Evolutionary conservation across 2,329 filamentous ascomycete species (phyloP).

Genomic region (Penicillium hesseltinei): DNA sequence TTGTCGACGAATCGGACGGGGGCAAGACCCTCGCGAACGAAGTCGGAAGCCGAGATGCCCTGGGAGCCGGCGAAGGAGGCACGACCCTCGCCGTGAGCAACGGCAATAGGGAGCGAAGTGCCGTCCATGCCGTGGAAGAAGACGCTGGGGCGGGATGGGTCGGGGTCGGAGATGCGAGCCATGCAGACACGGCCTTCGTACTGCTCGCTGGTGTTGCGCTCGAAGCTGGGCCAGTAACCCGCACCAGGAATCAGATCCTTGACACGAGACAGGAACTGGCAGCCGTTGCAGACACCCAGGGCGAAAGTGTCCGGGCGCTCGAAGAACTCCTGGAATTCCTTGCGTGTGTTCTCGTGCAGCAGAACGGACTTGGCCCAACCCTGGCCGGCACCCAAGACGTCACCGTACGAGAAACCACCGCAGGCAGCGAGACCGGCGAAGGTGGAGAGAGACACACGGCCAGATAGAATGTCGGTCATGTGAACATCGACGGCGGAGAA

Average conservation of each 20-base stretch:
- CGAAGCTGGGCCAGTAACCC: conserved; percentile 77
- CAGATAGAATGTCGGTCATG: conserved; percentile 87
- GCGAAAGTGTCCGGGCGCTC: conserved; percentile 84
- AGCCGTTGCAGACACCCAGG: conserved; percentile 94
- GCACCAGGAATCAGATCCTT: conserved; percentile 85
- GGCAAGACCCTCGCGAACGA: conserved; percentile 67
- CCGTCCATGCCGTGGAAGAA: conserved; percentile 89
- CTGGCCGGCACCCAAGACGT: conserved; percentile 88
- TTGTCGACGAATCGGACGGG: conserved; percentile 86
- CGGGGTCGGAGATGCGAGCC: conserved; percentile 71
- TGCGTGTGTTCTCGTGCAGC: conserved; percentile 71
- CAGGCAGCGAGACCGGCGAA: conserved; percentile 92
- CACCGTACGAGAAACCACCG: conserved; percentile 93
- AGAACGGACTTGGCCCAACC: conserved; percentile 95
- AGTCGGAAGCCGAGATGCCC: conserved; percentile 42
- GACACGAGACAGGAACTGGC: conserved; percentile 85
- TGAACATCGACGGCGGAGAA: conserved; percentile 92
- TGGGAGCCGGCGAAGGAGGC: conserved; percentile 65
- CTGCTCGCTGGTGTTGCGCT: conserved; percentile 79
- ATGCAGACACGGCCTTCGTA: conserved; percentile 87
- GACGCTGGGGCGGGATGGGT: conserved; percentile 61
- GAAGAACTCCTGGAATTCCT: conserved; percentile 83
- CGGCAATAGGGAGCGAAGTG: conserved; percentile 77
- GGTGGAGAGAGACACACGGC: conserved; percentile 72
- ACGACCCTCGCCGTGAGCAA: conserved; percentile 87